Conservation (phyloP, 148 eudicot genomes). For the Fallopia convolvulus region DNA sequence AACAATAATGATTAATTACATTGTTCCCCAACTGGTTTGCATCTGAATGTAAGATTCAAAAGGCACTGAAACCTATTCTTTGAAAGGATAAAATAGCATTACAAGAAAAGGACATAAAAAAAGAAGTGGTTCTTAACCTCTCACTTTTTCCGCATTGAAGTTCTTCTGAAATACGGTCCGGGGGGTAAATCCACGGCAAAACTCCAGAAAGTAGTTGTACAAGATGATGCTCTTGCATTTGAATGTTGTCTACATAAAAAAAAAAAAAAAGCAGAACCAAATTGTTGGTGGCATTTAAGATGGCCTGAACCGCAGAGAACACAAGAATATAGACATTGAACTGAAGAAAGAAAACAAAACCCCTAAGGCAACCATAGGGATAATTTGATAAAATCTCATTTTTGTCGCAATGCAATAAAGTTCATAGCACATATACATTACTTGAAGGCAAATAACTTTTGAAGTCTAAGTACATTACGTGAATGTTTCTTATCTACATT, state of each 20-base stretch:
- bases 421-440: not conserved
- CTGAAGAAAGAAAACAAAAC: not conserved
- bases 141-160: conserved; percentile 84
- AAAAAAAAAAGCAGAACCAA: conserved; percentile 9
- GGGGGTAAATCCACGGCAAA: conserved; percentile 82
- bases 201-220: conserved; percentile 69
- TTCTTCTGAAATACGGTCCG: conserved; percentile 57
- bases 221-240: conserved; percentile 74
- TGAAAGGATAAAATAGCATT: not conserved
- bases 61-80: not conserved
- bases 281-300: not conserved
- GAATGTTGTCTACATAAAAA: conserved; percentile 42
- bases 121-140: conserved; percentile 41
- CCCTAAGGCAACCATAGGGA: not conserved
- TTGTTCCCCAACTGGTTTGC: not conserved
- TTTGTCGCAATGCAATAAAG: not conserved
- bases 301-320: not conserved
- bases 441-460: not conserved
- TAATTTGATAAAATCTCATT: not conserved
- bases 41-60: not conserved
- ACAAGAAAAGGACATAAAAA: conserved; percentile 2
- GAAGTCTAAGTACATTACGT: not conserved
- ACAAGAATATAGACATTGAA: not conserved
- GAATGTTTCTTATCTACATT: not conserved
- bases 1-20: not conserved